A percentile compares a stretch with the other conserved stretches of the same genome.
Conservation (phyloP, 2,329 filamentous ascomycete species). For the Falciphora oryzae region DNA sequence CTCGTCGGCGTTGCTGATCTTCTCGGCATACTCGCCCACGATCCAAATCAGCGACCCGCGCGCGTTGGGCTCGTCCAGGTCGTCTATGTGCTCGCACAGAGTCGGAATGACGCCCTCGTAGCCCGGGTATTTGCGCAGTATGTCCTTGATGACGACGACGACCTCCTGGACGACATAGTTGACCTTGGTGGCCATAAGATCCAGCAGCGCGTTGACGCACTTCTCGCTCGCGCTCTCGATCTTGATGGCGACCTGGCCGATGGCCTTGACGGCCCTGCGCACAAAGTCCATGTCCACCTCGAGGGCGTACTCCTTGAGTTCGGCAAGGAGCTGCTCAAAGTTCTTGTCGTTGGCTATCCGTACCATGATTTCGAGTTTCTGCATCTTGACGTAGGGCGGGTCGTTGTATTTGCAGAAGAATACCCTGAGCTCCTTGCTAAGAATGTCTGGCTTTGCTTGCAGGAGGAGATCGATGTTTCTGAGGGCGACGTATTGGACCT, state of each 20-base stretch:
- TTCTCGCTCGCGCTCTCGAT: slow-evolving; percentile 93
- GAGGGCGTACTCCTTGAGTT: slow-evolving; percentile 93
- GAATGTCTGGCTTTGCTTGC: slow-evolving; percentile 91
- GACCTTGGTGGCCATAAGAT: slow-evolving; percentile 94
- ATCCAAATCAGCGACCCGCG: slow-evolving; percentile 95
- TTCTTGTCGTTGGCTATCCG: slow-evolving; percentile 97
- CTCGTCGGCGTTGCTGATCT: slow-evolving; percentile 97
- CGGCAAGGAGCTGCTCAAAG: slow-evolving; percentile 87
- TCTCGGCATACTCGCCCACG: slow-evolving; percentile 97
- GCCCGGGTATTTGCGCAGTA: slow-evolving; percentile 93
- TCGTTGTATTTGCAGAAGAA: slow-evolving; percentile 99
- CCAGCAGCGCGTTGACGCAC: slow-evolving; percentile 88
- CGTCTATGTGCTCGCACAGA: slow-evolving; percentile 93
- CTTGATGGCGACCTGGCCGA: slow-evolving; percentile 97
- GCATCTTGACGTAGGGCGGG: slow-evolving; percentile 92
- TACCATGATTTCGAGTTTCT: slow-evolving; percentile 99
- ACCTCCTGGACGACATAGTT: slow-evolving; percentile 99
- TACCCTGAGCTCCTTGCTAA: slow-evolving; percentile 94
- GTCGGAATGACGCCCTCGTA: slow-evolving; percentile 98
- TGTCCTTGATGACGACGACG: slow-evolving; percentile 98
- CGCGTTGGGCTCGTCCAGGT: slow-evolving; percentile 89
- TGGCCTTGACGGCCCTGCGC: slow-evolving; percentile 86
- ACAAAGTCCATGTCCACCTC: slow-evolving; percentile 99
- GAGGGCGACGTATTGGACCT: slow-evolving; percentile 96
- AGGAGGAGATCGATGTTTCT: slow-evolving; percentile 93